Evolutionary conservation across 345 rosid species (phyloP).

Genomic region (Dipteronia dyeriana): DNA sequence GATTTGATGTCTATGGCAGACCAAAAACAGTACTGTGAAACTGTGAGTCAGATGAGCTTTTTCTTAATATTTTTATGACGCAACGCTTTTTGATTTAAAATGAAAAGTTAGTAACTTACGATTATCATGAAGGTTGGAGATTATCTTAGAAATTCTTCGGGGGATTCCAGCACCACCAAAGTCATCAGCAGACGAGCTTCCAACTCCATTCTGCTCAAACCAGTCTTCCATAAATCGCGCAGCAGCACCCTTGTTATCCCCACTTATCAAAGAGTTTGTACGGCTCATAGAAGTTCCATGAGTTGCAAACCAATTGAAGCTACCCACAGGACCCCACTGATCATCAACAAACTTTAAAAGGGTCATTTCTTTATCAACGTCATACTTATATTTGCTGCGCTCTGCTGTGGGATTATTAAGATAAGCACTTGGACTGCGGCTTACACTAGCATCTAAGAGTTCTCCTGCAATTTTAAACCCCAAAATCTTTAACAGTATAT

Average conservation of each 20-base stretch:
- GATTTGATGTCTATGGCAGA: slow-evolving; percentile 5
- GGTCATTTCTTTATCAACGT: slow-evolving; percentile 96
- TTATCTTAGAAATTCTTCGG: slow-evolving; percentile 72
- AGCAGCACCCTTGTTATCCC: slow-evolving; percentile 99
- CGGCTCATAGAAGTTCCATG: slow-evolving; percentile 99
- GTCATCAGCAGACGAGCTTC: slow-evolving; percentile 41
- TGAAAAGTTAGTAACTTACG: slow-evolving; percentile 50
- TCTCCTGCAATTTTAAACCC: slow-evolving; percentile 91
- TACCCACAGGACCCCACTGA: slow-evolving; percentile 91
- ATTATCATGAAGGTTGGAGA: slow-evolving; percentile 41
- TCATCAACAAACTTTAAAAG: slow-evolving; percentile 92
- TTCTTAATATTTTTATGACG: neutral
- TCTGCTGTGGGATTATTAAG: slow-evolving; percentile 84
- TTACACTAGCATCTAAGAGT: slow-evolving; percentile 84
- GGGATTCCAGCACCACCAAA: slow-evolving; percentile 47
- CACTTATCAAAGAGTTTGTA: slow-evolving; percentile 89
- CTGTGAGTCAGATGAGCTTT: slow-evolving; percentile 1
- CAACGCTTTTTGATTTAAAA: neutral
- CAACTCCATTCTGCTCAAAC: slow-evolving; percentile 55
- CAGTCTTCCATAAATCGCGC: slow-evolving; percentile 97
- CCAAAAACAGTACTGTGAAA: neutral
- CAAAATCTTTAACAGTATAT: too few species aligned
- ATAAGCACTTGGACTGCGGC: slow-evolving; percentile 98
- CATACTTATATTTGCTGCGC: slow-evolving; percentile 68
- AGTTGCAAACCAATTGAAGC: slow-evolving; percentile 99